These are phyloP conservation scores for Russula sp. DNA, from an alignment of 768 basidiomycete species.

Conservation along the genomic window DNA sequence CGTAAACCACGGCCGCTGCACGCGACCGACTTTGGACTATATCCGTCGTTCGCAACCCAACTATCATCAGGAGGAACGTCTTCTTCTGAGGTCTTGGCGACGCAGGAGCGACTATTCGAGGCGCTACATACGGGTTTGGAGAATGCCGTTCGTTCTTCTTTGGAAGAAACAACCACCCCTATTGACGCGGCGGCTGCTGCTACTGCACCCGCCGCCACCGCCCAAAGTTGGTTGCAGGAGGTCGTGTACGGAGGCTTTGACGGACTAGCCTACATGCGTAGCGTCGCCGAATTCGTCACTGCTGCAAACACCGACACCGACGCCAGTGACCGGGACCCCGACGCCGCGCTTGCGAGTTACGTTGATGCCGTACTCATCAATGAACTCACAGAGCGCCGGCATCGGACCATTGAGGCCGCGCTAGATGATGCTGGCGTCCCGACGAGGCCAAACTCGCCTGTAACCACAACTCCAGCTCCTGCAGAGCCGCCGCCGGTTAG, in stretches of 20 bases:
- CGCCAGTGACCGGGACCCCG: background rate
- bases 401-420: constrained; percentile 9
- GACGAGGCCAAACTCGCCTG: background rate
- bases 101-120: constrained; percentile 27
- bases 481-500: background rate
- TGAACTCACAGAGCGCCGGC: constrained; percentile 16
- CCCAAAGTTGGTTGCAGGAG: constrained; percentile 60
- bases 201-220: too few species aligned
- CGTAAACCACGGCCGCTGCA: constrained; percentile 46
- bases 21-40: constrained; percentile 55
- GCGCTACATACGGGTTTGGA: constrained; percentile 23
- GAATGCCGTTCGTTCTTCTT: constrained; percentile 1
- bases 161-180: constrained; percentile 5
- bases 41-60: constrained; percentile 38
- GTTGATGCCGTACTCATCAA: constrained; percentile 14
- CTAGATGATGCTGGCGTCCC: background rate
- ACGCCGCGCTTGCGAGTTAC: constrained; percentile 3
- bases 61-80: constrained; percentile 16
- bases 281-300: constrained; percentile 64
- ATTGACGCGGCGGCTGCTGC: constrained; percentile 23
- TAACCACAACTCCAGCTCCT: background rate
- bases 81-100: constrained; percentile 24
- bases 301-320: constrained; percentile 15
- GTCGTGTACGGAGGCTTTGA: constrained; percentile 77
- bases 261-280: constrained; percentile 68